Percentiles rank a stretch among this genome's conserved stretches.
Evolutionary conservation across 305 asterid species (phyloP).

Genomic region (Fraxinus greggii): DNA sequence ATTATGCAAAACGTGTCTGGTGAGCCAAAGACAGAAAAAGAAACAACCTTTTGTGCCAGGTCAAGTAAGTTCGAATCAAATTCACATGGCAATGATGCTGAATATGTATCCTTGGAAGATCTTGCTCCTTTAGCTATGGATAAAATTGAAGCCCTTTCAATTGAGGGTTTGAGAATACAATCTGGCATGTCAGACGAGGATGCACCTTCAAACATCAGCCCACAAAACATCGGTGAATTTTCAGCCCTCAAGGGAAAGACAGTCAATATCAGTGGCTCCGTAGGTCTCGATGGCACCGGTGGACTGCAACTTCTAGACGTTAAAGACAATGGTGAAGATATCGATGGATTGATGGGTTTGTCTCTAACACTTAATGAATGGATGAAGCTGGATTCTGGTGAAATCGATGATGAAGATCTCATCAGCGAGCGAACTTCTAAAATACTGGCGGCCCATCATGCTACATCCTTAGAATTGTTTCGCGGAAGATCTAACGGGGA

Average conservation of each 20-base stretch:
- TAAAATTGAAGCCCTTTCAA: slow-evolving; percentile 88
- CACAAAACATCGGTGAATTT: slow-evolving; percentile 64
- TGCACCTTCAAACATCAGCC: slow-evolving; percentile 64
- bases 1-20: slow-evolving; percentile 26
- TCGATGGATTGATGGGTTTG: slow-evolving; percentile 89
- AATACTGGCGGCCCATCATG: slow-evolving; percentile 91
- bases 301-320: slow-evolving; percentile 81
- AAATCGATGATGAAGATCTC: slow-evolving; percentile 68
- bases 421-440: slow-evolving; percentile 69
- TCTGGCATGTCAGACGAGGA: slow-evolving; percentile 77
- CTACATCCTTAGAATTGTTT: slow-evolving; percentile 60
- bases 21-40: slow-evolving; percentile 31
- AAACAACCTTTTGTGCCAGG: slow-evolving; percentile 31
- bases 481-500: slow-evolving; percentile 73
- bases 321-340: slow-evolving; percentile 64
- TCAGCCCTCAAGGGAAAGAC: slow-evolving; percentile 74
- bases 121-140: slow-evolving; percentile 98
- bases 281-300: slow-evolving; percentile 85
- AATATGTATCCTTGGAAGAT: slow-evolving; percentile 76
- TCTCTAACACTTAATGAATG: slow-evolving; percentile 92
- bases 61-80: slow-evolving; percentile 39
- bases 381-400: slow-evolving; percentile 97
- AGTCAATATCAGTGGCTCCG: slow-evolving; percentile 45
- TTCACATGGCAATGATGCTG: slow-evolving; percentile 41
- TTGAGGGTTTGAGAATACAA: slow-evolving; percentile 93